phyloP scores from a whole-genome alignment of 2,329 filamentous ascomycete genomes.

The Fusarium sambucinum region DNA sequence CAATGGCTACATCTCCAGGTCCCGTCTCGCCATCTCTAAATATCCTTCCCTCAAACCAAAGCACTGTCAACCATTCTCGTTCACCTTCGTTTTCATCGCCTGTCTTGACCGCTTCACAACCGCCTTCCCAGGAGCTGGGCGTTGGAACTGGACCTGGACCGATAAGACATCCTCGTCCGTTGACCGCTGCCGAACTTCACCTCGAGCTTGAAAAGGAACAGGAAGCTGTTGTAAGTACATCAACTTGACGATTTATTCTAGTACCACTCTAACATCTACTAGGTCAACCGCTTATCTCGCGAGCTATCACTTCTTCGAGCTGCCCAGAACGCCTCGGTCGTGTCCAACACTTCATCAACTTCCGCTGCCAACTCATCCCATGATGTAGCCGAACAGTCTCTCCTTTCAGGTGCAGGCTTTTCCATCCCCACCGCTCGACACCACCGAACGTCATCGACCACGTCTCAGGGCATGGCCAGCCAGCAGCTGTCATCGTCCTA shows the following conservation, averaged over 20 bases:
- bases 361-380: conserved; percentile 66
- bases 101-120: conserved; percentile 49
- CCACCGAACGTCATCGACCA: conserved; percentile 69
- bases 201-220: conserved; percentile 94
- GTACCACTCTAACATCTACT: not conserved
- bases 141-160: conserved; percentile 75
- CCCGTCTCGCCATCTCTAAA: conserved; percentile 62
- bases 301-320: conserved; percentile 87
- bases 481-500: conserved; percentile 53
- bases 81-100: conserved; percentile 51
- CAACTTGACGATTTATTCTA: not conserved
- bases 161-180: conserved; percentile 84
- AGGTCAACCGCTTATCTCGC: conserved; percentile 93
- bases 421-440: conserved; percentile 68
- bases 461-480: conserved; percentile 63
- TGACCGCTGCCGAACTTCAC: conserved; percentile 91
- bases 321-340: conserved; percentile 74
- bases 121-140: conserved; percentile 53
- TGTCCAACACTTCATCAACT: conserved; percentile 73
- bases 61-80: conserved; percentile 58
- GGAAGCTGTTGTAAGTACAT: conserved; percentile 80
- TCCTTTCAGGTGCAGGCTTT: conserved; percentile 69
- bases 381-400: conserved; percentile 63
- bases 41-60: conserved; percentile 69
- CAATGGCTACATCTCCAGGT: conserved; percentile 56